Conservation (phyloP, 192 early-diverging fungal genomes). For the Oehlia diaphana region DNA sequence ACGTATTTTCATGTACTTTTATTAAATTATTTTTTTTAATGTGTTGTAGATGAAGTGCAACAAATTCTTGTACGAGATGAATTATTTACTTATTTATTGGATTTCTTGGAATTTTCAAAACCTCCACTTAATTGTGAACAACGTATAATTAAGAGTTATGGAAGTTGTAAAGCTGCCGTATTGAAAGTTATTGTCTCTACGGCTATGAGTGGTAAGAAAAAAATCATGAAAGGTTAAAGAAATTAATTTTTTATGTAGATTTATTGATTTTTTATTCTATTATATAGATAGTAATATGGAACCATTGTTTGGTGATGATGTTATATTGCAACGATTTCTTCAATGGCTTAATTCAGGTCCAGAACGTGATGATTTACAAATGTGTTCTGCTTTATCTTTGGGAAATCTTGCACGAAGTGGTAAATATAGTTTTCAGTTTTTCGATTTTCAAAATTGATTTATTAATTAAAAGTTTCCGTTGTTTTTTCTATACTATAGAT, state of each 20-base stretch:
- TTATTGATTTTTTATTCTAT: slow-evolving; percentile 6
- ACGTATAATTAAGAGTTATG: slow-evolving; percentile 52
- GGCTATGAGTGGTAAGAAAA: slow-evolving; percentile 36
- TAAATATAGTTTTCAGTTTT: background rate
- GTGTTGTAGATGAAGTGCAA: slow-evolving; percentile 41
- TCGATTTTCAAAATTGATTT: background rate
- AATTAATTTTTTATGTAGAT: background rate
- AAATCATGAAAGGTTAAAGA: background rate
- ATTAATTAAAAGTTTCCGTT: background rate
- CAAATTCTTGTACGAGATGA: slow-evolving; percentile 37
- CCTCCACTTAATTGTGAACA: slow-evolving; percentile 42
- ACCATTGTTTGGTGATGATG: slow-evolving; percentile 46
- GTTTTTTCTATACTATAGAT: slow-evolving; percentile 41
- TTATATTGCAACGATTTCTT: slow-evolving; percentile 44
- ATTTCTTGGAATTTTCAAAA: slow-evolving; percentile 45
- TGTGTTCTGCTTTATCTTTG: slow-evolving; percentile 60
- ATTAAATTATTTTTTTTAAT: background rate
- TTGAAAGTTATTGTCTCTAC: slow-evolving; percentile 48
- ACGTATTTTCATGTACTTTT: background rate
- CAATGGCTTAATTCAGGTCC: slow-evolving; percentile 39
- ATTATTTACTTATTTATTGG: slow-evolving; percentile 38
- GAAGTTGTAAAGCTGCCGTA: slow-evolving; percentile 41
- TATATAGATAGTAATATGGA: slow-evolving; percentile 50
- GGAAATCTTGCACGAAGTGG: slow-evolving; percentile 71
- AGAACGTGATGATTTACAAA: slow-evolving; percentile 47